Percentiles rank a stretch among this genome's conserved stretches.
Conservation (phyloP, 441 rosid species). For the Gossypium davidsonii region DNA sequence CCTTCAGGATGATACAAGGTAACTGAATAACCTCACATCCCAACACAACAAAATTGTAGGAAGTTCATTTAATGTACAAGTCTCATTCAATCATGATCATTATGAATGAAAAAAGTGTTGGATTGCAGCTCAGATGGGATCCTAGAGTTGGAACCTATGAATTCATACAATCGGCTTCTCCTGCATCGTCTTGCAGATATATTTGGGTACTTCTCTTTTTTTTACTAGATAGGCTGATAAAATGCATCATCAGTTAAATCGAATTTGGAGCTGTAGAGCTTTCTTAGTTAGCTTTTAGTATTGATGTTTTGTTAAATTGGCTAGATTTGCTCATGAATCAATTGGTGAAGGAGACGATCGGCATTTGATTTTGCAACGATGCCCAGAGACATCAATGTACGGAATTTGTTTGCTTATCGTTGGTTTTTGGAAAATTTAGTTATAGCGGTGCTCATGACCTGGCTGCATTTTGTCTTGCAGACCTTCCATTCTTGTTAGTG, state of each 20-base stretch:
- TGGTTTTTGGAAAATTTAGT: not conserved
- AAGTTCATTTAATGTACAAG: not conserved
- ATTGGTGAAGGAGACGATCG: slow-evolving; percentile 65
- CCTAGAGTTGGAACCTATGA: slow-evolving; percentile 65
- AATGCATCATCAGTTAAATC: not conserved
- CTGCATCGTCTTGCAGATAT: slow-evolving; percentile 67
- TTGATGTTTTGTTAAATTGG: slow-evolving; percentile 8
- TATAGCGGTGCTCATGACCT: not conserved
- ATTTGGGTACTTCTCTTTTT: slow-evolving; percentile 42
- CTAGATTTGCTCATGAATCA: slow-evolving; percentile 64
- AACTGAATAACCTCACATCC: not conserved
- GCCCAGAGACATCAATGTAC: slow-evolving; percentile 58
- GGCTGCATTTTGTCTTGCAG: slow-evolving; percentile 30
- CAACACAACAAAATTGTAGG: not conserved
- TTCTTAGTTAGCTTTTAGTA: not conserved
- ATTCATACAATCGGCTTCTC: slow-evolving; percentile 60
- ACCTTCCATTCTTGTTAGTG: slow-evolving; percentile 70
- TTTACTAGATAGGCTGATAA: not conserved
- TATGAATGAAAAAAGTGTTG: slow-evolving; percentile 4
- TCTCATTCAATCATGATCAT: not conserved
- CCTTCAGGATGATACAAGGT: slow-evolving; percentile 41
- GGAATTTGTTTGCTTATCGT: slow-evolving; percentile 1
- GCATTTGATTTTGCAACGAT: slow-evolving; percentile 52
- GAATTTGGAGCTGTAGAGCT: not conserved
- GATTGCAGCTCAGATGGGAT: slow-evolving; percentile 46